phyloP scores from a whole-genome alignment of 345 rosid species.

The Trapa bicornis region DNA sequence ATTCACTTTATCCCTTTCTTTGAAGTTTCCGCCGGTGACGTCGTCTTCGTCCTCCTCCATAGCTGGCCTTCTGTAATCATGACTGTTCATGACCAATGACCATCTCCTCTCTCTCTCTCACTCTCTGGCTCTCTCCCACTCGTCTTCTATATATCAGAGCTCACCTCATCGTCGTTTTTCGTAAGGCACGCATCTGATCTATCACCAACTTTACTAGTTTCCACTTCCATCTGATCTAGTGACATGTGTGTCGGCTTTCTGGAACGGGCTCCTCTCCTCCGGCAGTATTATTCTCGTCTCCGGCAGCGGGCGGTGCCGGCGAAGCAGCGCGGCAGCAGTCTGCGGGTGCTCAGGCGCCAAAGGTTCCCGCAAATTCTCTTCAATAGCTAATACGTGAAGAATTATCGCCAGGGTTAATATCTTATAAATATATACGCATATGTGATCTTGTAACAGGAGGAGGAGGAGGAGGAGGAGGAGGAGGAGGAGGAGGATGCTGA shows the following conservation, averaged over 20 bases:
- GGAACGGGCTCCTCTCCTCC: conserved; percentile 3
- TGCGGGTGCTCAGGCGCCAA: conserved; percentile 15
- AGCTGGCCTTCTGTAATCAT: conserved; percentile 47
- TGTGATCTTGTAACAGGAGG: not conserved
- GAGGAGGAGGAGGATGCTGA: conserved; percentile 12
- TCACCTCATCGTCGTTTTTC: not conserved
- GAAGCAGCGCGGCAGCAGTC: conserved; percentile 6
- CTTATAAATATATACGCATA: no score
- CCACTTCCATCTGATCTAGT: not conserved
- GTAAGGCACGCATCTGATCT: no score
- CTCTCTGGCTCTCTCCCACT: conserved; percentile 6
- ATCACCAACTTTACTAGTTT: no score
- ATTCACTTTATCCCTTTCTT: conserved; percentile 10
- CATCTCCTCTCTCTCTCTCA: not conserved
- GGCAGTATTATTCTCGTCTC: conserved; percentile 7
- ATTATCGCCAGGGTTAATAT: no score
- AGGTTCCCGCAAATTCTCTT: conserved; percentile 19
- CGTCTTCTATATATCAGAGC: conserved; percentile 17
- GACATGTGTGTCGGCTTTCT: conserved; percentile 14
- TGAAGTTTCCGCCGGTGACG: conserved; percentile 17
- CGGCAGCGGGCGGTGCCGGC: conserved; percentile 9
- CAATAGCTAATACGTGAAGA: not conserved
- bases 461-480: conserved; percentile 8
- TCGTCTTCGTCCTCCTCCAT: conserved; percentile 13
- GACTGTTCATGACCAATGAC: conserved; percentile 44